These are phyloP conservation scores for Dictyostelium discoideum DNA, from an alignment of 78 protist species.

Conservation along the genomic window DNA sequence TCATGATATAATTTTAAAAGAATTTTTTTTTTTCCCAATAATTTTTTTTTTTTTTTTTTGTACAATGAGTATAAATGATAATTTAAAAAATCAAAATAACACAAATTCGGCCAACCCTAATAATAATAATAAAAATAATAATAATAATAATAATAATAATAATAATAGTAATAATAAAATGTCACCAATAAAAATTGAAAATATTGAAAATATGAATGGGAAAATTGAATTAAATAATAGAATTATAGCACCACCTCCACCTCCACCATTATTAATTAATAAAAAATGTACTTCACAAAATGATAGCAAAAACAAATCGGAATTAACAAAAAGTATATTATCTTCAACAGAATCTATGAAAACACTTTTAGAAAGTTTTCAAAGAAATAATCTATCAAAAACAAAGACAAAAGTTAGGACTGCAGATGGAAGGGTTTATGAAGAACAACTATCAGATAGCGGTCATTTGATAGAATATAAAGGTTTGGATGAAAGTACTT, in stretches of 20 bases:
- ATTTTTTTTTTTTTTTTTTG: neutral
- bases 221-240: neutral
- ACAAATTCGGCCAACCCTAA: neutral
- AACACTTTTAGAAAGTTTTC: constrained; percentile 2
- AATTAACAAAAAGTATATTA: neutral
- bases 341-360: neutral
- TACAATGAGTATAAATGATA: neutral
- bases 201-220: neutral
- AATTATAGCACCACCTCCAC: constrained; percentile 1
- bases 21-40: neutral
- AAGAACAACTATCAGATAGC: constrained; percentile 22
- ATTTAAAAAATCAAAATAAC: neutral
- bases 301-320: neutral
- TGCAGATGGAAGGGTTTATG: constrained; percentile 66
- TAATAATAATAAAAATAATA: neutral
- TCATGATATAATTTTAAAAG: neutral
- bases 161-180: neutral
- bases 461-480: constrained; percentile 17
- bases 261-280: neutral
- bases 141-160: neutral
- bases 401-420: constrained; percentile 69
- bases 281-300: neutral
- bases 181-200: constrained; percentile 5
- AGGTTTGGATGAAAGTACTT: constrained; percentile 34
- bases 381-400: neutral